Evolutionary conservation across 441 rosid genomes (phyloP), one percentile per base, ranked within the genome.

Genomic region (Syzygium syzygioides): DNA sequence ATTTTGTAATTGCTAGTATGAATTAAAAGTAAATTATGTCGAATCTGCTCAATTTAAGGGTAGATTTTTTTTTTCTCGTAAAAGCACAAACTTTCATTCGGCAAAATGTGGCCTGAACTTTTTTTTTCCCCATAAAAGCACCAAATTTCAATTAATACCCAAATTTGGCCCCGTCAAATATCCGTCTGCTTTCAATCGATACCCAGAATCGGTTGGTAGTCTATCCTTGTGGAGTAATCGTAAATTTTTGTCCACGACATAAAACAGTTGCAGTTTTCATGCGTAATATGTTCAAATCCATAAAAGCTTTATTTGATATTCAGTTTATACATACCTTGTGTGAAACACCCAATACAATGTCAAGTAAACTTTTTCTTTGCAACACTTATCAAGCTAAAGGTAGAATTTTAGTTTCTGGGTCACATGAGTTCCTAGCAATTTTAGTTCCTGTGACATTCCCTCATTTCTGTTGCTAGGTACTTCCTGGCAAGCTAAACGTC

Each of bases 211-310:
- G 28, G 6, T 60, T 13, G 66, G 2, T 60, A 60, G 17, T 60
- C 20, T 15, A 30, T 64, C 20, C 4, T 66, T 2, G 45, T 2
- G 0, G 45, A 68, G 50, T 68, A 34, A 68, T 34, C 0, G 4
- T 32, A 66, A 19, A 9, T 34, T 68, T 68, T 68, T 34, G 4
- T 68, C 4, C 1, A 2, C 1, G 1, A 19, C 48, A 62, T 62
- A n/a, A 62, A 62, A 62, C 5, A 14, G 11, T 62, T 14, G 17
- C 2, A 17, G 15, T n/a, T 62, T 18, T n/a, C 9, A 14, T n/a
- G 68, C 37, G 17, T 14, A 3, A 14, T 62, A 2, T 62, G 0
- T 62, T n/a, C 34, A 62, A n/a, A n/a, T n/a, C 0, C 6, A 3
- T 17, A 14, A 62, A 62, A 62, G 1, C 71, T n/a, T 2, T n/a